Conservation (phyloP, 2,329 filamentous ascomycete genomes). For the Colletotrichum sp. region DNA sequence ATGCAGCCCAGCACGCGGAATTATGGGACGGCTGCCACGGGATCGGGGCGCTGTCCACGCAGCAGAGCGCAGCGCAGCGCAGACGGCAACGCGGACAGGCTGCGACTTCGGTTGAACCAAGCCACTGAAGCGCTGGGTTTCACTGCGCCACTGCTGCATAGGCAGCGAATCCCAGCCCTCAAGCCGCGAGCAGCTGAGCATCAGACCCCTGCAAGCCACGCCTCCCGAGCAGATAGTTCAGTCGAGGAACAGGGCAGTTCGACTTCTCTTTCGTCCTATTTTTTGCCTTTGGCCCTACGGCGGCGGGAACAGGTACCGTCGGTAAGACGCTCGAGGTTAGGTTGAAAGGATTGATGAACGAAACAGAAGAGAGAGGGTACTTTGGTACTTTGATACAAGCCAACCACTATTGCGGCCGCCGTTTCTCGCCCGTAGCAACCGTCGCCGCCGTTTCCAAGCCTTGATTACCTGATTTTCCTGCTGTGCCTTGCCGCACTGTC, state of each 20-base stretch:
- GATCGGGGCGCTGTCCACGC: neutral
- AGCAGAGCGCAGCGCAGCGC: neutral
- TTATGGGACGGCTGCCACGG: neutral
- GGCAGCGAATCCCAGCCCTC: constrained; percentile 15
- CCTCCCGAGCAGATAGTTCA: constrained; percentile 15
- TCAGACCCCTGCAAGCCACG: constrained; percentile 18
- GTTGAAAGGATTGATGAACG: neutral
- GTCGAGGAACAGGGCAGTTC: neutral
- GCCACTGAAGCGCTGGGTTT: constrained; percentile 14
- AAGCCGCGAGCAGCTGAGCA: constrained; percentile 12
- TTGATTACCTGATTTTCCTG: neutral
- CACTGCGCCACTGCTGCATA: constrained; percentile 15
- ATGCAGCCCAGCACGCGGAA: neutral
- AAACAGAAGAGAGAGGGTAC: neutral
- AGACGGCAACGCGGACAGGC: neutral
- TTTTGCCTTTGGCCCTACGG: neutral
- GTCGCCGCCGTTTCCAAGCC: neutral
- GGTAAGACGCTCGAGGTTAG: neutral
- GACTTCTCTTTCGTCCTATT: neutral
- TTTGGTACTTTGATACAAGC: neutral
- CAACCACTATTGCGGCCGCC: neutral
- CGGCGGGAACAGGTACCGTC: neutral
- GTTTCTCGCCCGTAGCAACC: neutral
- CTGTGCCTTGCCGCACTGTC: constrained; percentile 9
- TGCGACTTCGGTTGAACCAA: constrained; percentile 19